Percentiles rank a stretch among this genome's conserved stretches.
phyloP scores from a whole-genome alignment of 371 early-diverging fungal species.

The Enteropsectra breve region DNA sequence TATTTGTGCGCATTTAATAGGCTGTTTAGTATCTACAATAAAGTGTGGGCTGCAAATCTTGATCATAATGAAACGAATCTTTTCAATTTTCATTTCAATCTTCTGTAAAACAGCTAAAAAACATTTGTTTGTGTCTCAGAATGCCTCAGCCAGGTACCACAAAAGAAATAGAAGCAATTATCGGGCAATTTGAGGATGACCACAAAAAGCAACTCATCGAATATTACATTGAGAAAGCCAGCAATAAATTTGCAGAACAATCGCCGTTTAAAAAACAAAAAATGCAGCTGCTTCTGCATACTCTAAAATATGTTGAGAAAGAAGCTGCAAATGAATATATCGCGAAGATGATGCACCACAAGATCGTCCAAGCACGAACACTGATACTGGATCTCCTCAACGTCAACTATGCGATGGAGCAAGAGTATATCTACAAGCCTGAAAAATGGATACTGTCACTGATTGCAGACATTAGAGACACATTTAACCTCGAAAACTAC shows the following conservation, averaged over 20 bases:
- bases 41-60: too few species aligned
- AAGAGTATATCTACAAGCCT: constrained; percentile 33
- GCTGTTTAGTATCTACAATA: too few species aligned
- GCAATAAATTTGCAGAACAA: constrained; percentile 22
- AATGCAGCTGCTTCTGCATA: constrained; percentile 16
- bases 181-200: constrained; percentile 25
- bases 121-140: too few species aligned
- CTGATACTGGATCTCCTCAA: constrained; percentile 41
- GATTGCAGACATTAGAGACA: constrained; percentile 15
- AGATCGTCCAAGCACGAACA: constrained; percentile 34
- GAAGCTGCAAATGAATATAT: background rate
- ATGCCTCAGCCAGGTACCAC: too few species aligned
- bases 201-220: constrained; percentile 18
- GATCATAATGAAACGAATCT: too few species aligned
- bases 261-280: constrained; percentile 17
- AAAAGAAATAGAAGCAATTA: constrained; percentile 29
- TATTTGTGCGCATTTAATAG: too few species aligned
- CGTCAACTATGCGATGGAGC: constrained; percentile 35
- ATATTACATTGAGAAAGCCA: constrained; percentile 9
- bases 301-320: constrained; percentile 2
- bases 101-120: too few species aligned
- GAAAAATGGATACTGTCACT: constrained; percentile 41
- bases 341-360: constrained; percentile 14
- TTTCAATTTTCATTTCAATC: too few species aligned
- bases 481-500: constrained; percentile 11